phyloP scores from a whole-genome alignment of 2,329 filamentous ascomycete genomes.

The Penicillium paneum region DNA sequence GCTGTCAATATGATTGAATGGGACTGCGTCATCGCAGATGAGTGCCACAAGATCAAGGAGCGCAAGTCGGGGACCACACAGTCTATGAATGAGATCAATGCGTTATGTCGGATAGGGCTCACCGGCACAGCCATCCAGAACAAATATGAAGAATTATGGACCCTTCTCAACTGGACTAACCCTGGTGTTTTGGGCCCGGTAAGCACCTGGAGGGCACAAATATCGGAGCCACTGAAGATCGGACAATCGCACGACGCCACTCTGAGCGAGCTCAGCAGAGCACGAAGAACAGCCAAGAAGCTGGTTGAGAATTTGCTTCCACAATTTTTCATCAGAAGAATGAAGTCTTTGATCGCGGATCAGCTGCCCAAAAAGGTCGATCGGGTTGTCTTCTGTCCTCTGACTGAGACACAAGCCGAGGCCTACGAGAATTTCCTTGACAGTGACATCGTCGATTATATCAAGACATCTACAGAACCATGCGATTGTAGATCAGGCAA shows the following conservation, averaged over 20 bases:
- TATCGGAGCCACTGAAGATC: slow-evolving; percentile 74
- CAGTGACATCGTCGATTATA: slow-evolving; percentile 65
- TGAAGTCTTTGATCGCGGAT: slow-evolving; percentile 88
- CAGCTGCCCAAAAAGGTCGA: slow-evolving; percentile 95
- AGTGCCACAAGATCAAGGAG: slow-evolving; percentile 89
- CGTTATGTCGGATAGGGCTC: slow-evolving; percentile 85
- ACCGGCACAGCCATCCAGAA: slow-evolving; percentile 98
- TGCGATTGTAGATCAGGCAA: slow-evolving; percentile 70
- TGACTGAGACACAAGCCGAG: slow-evolving; percentile 74
- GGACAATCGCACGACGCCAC: slow-evolving; percentile 94
- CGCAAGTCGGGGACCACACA: slow-evolving; percentile 71
- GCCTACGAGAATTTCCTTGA: slow-evolving; percentile 82
- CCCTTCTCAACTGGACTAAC: slow-evolving; percentile 91
- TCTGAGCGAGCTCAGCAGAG: slow-evolving; percentile 72
- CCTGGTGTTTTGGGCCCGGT: slow-evolving; percentile 68
- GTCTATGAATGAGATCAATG: slow-evolving; percentile 86
- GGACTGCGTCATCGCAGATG: slow-evolving; percentile 93
- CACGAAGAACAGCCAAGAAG: slow-evolving; percentile 76
- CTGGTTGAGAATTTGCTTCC: slow-evolving; percentile 85
- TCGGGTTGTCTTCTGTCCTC: slow-evolving; percentile 87
- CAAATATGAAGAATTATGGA: slow-evolving; percentile 96
- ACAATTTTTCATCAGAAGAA: slow-evolving; percentile 82
- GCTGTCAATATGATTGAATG: slow-evolving; percentile 81
- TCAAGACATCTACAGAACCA: slow-evolving; percentile 63
- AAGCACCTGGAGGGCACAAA: slow-evolving; percentile 72